Conservation (phyloP, 257 asterid genomes). For the Dorcoceras hygrometricum region DNA sequence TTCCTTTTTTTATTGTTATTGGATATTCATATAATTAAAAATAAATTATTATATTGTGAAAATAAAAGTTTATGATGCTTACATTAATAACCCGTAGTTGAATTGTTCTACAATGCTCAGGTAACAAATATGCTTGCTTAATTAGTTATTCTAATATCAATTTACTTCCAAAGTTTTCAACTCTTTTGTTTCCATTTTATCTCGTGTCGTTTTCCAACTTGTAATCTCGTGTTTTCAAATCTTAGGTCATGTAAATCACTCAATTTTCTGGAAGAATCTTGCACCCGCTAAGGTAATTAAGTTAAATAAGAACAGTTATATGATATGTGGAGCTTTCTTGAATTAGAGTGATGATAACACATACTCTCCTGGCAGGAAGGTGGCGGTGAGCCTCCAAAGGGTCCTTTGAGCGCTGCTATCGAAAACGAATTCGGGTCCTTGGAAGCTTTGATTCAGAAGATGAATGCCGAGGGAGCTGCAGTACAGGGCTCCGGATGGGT, state of each 20-base stretch:
- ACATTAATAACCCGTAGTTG: too few relatives aligned
- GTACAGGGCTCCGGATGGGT: slow-evolving; percentile 95
- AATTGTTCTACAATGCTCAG: too few relatives aligned
- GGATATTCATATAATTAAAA: too few relatives aligned
- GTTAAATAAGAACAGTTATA: slow-evolving; percentile 18
- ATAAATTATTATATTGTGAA: too few relatives aligned
- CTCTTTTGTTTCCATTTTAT: background rate
- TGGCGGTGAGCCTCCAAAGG: slow-evolving; percentile 80
- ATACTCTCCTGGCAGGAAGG: slow-evolving; percentile 50
- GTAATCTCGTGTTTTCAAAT: slow-evolving; percentile 9
- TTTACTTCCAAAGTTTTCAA: too few relatives aligned
- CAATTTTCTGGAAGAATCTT: slow-evolving; percentile 92
- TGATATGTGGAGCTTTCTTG: background rate
- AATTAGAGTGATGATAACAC: background rate
- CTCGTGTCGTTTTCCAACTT: background rate
- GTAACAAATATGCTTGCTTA: too few relatives aligned
- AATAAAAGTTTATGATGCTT: too few relatives aligned
- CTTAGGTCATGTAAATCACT: slow-evolving; percentile 85
- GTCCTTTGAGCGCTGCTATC: slow-evolving; percentile 57
- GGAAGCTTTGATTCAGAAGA: slow-evolving; percentile 62
- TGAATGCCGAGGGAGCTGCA: slow-evolving; percentile 90
- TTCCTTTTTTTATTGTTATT: too few relatives aligned
- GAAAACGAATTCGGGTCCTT: slow-evolving; percentile 64
- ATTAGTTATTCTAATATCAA: too few relatives aligned
- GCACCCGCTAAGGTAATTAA: slow-evolving; percentile 69